Evolutionary conservation across 1,284 basidiomycete genomes (phyloP), one percentile per base, ranked within the genome.

Genomic region (Ustilago shanxiensis): DNA sequence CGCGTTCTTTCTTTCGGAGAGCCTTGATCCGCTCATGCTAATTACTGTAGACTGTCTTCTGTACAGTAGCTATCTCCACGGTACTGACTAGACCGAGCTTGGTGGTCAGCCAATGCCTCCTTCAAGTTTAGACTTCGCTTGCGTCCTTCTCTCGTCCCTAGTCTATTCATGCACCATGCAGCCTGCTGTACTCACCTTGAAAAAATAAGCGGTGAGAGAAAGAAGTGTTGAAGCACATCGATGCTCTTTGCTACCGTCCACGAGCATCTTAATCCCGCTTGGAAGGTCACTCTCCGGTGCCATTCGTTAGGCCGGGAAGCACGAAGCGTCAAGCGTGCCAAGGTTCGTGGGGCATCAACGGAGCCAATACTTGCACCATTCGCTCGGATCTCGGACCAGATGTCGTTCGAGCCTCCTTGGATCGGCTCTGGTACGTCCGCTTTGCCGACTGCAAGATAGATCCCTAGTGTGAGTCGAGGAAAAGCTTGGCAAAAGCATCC

Each of bases 371-470:
- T n/a, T n/a, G 6, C 16, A 44, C 41, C 41, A 20, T 44, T 44
- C 41, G 16, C 41, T 20, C 31, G 29, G 50, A 52, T 31, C 31
- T 33, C 50, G 50, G 50, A 26, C 0, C 5, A 26, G 50, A 10
- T 20, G 16, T n/a, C 26, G 18, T 10, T 31, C 26, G 8, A 29
- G 28, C 50, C 50, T 52, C 50, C 8, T 52, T 33, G 14, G 29
- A 57, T 45, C 55, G 55, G 55, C 29, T 57, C 28, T 57, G 41
- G 55, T 57, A 57, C 55, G 10, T 57, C 41, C 55, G 55, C 41
- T 44, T 26, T 57, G 39, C 41, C 41, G 55, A 29, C 39, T 57
- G 39, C 29, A 44, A 45, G 55, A 26, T 57, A 20, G 47, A 28
- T 28, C 44, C n/a, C 44, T 45, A 7, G 22, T 22, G 22, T 45